Evolutionary conservation across 2,329 filamentous ascomycete genomes (phyloP), one percentile per base, ranked within the genome.

Genomic region (Beauveria sp.): DNA sequence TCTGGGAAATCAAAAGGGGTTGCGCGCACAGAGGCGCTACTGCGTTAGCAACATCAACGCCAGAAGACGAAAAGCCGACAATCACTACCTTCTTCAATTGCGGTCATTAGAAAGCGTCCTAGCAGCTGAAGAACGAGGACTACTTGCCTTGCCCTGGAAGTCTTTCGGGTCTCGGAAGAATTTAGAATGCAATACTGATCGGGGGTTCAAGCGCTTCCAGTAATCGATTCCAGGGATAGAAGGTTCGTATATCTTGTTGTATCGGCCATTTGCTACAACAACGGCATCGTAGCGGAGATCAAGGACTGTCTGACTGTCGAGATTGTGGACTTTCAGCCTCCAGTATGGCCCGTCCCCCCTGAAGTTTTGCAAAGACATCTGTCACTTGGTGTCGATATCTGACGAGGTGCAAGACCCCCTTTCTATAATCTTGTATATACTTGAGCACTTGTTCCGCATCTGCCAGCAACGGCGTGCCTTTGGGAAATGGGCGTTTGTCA

Each of bases 151-250:
- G 16, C 18, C 38, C 40, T 45, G 40, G 20, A 56, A 56, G 22
- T 56, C 34, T 56, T 56, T 28, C 22, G 53, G 22, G 22, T 56
- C 38, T 45, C 53, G 53, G 45, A 56, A 56, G 40, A 45, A 45
- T 56, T 45, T 45, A n/a, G 53, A 56, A 56, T 56, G 53, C 34
- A 43, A 45, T 2, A 56, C 53, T 45, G 53, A 56, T 30, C 45
- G n/a, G 22, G 53, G 53, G 12, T 45, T 16, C 34, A 45, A 18
- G 12, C 20, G 53, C 53, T 28, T 45, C 53, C 53, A 56, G 22
- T n/a, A 10, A 45, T 30, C 53, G 28, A 55, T 20, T 45, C 53
- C 53, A 10, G 53, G 53, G 38, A 56, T 56, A 30, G 22, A 30
- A 56, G 53, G 53, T 28, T 56, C 53, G 53, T 56, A 45, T 45